Evolutionary conservation across 805 yeast genomes (phyloP).

Genomic region (Candida patagonica): DNA sequence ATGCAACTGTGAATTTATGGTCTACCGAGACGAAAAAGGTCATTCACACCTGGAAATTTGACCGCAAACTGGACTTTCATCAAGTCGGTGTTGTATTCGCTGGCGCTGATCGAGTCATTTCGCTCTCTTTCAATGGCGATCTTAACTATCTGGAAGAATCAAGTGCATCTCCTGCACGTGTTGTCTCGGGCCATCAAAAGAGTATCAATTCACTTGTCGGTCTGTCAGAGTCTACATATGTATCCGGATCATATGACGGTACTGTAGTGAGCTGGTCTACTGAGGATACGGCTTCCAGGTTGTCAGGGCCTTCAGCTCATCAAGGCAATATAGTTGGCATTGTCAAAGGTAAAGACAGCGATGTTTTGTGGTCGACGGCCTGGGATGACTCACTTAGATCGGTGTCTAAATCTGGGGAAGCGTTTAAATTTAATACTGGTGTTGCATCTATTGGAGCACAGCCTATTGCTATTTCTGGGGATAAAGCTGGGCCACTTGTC

Average conservation of each 20-base stretch:
- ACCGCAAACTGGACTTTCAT: conserved; percentile 48
- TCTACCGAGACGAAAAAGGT: conserved; percentile 33
- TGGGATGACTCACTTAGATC: conserved; percentile 77
- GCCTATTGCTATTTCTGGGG: conserved; percentile 39
- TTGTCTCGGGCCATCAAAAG: conserved; percentile 72
- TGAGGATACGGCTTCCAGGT: conserved; percentile 28
- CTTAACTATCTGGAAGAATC: conserved; percentile 42
- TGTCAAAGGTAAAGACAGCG: conserved; percentile 24
- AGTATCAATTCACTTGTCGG: conserved; percentile 55
- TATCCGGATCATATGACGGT: conserved; percentile 83
- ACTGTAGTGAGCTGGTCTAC: conserved; percentile 50
- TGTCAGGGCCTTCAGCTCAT: conserved; percentile 41
- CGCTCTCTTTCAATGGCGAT: conserved; percentile 65
- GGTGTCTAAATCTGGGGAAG: conserved; percentile 20
- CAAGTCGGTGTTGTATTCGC: conserved; percentile 72
- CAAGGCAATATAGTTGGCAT: conserved; percentile 56
- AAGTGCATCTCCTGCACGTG: conserved; percentile 26
- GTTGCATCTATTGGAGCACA: conserved; percentile 34
- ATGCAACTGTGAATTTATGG: conserved; percentile 64
- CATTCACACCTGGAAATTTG: conserved; percentile 43
- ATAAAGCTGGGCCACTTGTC: conserved; percentile 23
- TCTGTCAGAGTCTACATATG: conserved; percentile 12
- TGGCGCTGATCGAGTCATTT: conserved; percentile 45
- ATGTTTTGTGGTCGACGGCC: conserved; percentile 46
- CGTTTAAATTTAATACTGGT: conserved; percentile 25